Conservation (phyloP, 495 filamentous ascomycete species). For the Aspergillus cavernicola region DNA sequence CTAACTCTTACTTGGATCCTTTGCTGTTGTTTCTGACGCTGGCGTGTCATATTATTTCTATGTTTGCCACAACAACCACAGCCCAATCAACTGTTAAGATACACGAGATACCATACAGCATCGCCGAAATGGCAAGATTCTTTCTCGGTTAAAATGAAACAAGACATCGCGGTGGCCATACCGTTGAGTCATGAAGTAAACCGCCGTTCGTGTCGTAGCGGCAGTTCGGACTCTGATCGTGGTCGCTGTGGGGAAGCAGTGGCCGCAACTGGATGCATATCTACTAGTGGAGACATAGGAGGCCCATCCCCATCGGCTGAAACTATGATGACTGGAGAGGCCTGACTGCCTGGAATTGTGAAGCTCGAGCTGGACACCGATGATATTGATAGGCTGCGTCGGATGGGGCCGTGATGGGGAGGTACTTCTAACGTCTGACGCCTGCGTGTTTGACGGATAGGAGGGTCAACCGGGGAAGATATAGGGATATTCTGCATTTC, state of each 20-base stretch:
- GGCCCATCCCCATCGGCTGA: not conserved
- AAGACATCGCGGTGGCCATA: too few species aligned
- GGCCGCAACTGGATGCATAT: not conserved
- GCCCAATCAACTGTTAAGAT: too few species aligned
- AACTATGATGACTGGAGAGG: not conserved
- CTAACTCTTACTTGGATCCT: too few species aligned
- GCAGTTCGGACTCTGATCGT: not conserved
- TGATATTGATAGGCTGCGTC: not conserved
- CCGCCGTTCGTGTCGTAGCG: not conserved
- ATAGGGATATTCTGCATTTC: not conserved
- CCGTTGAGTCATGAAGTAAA: slow-evolving; percentile 8
- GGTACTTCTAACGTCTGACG: slow-evolving; percentile 1
- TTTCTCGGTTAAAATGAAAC: too few species aligned
- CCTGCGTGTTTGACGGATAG: not conserved
- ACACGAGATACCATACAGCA: too few species aligned
- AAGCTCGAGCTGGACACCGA: not conserved
- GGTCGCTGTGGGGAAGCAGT: not conserved
- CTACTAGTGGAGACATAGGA: not conserved
- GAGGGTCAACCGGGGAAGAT: not conserved
- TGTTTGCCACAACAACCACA: too few species aligned
- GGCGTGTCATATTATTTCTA: too few species aligned
- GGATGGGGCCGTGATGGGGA: not conserved
- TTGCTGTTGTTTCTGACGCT: too few species aligned
- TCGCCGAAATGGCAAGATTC: too few species aligned
- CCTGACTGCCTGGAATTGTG: not conserved